Conservation (phyloP, 1,284 basidiomycete genomes). For the Trichosporon sp. region DNA sequence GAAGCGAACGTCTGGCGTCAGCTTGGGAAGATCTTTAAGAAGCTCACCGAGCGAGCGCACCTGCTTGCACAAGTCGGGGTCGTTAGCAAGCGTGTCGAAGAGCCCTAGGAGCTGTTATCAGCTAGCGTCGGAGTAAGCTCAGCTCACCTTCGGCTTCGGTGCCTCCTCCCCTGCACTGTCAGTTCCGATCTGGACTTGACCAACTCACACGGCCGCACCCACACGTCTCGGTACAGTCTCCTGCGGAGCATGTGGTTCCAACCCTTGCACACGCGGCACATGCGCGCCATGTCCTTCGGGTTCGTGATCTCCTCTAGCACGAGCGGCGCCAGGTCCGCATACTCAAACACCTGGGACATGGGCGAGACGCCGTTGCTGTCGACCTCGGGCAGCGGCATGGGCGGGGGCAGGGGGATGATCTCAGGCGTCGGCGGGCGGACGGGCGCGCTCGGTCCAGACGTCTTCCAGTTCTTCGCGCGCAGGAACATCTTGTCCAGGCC, state of each 20-base stretch:
- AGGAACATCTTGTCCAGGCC: constrained; percentile 42
- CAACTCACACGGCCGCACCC: constrained; percentile 47
- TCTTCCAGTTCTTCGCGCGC: constrained; percentile 21
- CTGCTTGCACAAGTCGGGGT: constrained; percentile 32
- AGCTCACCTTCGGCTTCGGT: constrained; percentile 23
- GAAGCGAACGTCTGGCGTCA: constrained; percentile 39
- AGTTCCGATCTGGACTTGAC: background rate
- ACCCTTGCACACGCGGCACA: constrained; percentile 31
- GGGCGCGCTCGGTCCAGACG: constrained; percentile 13
- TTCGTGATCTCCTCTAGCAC: constrained; percentile 36
- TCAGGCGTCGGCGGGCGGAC: constrained; percentile 24
- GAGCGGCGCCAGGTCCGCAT: constrained; percentile 37
- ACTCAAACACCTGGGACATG: constrained; percentile 30
- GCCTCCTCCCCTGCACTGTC: constrained; percentile 37
- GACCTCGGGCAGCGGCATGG: constrained; percentile 17
- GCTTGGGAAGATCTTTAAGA: background rate
- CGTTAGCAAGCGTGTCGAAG: constrained; percentile 33
- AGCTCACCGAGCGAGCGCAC: constrained; percentile 38
- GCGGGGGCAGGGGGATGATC: constrained; percentile 27
- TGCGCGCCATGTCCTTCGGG: constrained; percentile 33
- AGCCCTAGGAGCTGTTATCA: constrained; percentile 35
- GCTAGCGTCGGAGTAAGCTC: background rate
- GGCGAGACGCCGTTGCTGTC: constrained; percentile 22
- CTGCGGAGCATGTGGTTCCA: constrained; percentile 32
- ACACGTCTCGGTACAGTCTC: constrained; percentile 41